Evolutionary conservation across 306 rosid species (phyloP).

Genomic region (Begonia loranthoides): DNA sequence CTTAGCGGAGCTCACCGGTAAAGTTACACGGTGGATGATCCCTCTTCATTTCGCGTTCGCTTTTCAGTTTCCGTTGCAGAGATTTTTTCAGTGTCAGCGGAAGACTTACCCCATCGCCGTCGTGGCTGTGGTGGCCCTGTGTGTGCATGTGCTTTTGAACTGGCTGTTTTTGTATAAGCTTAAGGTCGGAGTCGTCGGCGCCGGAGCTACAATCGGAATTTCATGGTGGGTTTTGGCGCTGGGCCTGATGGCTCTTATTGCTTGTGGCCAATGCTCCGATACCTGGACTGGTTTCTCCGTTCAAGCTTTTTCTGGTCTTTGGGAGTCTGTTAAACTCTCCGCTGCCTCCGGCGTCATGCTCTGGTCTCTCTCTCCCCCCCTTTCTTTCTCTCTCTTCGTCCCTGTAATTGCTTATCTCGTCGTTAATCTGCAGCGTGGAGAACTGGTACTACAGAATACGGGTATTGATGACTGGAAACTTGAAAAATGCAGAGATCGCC

Average conservation of each 20-base stretch:
- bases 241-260: constrained; percentile 30
- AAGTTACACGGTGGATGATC: constrained; percentile 31
- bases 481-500: constrained; percentile 52
- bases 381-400: background rate
- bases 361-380: constrained; percentile 25
- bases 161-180: constrained; percentile 53
- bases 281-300: constrained; percentile 73
- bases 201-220: constrained; percentile 34
- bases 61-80: constrained; percentile 49
- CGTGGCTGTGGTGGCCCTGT: constrained; percentile 26
- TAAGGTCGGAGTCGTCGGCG: constrained; percentile 41
- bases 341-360: constrained; percentile 74
- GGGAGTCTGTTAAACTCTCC: constrained; percentile 67
- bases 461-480: constrained; percentile 64
- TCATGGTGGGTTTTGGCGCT: constrained; percentile 59
- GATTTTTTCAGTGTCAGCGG: constrained; percentile 54
- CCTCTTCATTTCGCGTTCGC: constrained; percentile 58
- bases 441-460: constrained; percentile 77
- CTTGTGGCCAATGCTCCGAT: constrained; percentile 52
- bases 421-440: constrained; percentile 43
- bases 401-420: background rate
- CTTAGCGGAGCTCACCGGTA: constrained; percentile 39
- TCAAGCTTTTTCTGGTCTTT: constrained; percentile 64
- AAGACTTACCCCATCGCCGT: constrained; percentile 36
- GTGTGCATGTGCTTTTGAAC: constrained; percentile 31